Evolutionary conservation across 2,329 filamentous ascomycete genomes (phyloP), one percentile per base, ranked within the genome.

Genomic region (Xylariales sp.): DNA sequence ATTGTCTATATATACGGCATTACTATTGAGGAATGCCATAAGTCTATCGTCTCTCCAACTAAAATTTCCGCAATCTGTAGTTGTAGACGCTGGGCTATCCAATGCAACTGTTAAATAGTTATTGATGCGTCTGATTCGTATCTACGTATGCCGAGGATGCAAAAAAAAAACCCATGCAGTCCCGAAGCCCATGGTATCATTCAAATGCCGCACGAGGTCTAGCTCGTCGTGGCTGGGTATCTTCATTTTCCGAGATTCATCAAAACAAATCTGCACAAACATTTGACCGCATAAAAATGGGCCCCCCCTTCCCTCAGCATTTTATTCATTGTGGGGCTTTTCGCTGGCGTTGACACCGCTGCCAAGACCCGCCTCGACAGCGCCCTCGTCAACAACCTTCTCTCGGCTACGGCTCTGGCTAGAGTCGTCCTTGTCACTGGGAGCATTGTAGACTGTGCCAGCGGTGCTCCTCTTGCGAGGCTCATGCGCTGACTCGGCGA

Each of bases 401-500:
- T 29, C 18, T 20, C 17, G 15, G 17, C 27, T 23, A 10, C 13
- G 27, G 28, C 18, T 38, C 14, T 15, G 23, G 28, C 28, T 38
- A 6, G 19, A 23, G 14, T 25, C 33, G n/a, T 29, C 24, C 28
- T 38, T 38, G 16, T 38, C 35, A 17, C 35, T 38, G 14, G 35
- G 18, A 5, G 35, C 27, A 21, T 38, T 24, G 35, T 31, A 25
- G 15, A 29, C 24, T 13, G 21, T 38, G n/a, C 35, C 35, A 21
- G 13, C 17, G 20, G 20, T 19, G 17, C 11, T 17, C 28, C 31
- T 38, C 27, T 30, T 16, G n/a, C 35, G 27, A 12, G 27, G 27
- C 3, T 28, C 37, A 16, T 33, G 37, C 4, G 37, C 37, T 10
- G 37, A 29, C 13, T 33, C 27, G 29, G 29, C 34, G 13, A 43